Percentiles rank a stretch among this genome's conserved stretches.
Evolutionary conservation across 2,329 filamentous ascomycete species (phyloP).

Genomic region (Pestalotiopsis sp.): DNA sequence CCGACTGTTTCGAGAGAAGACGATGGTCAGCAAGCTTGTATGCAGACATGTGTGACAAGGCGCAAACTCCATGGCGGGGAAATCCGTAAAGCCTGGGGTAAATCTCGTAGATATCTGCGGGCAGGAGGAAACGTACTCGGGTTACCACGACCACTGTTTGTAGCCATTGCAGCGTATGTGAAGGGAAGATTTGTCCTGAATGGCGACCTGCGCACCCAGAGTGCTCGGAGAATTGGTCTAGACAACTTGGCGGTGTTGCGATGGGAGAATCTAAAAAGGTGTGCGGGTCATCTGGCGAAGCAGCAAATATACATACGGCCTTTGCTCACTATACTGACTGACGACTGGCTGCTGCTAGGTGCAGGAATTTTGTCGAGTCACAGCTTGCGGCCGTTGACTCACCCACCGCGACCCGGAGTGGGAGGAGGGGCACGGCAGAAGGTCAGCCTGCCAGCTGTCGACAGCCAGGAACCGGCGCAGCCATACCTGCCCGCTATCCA

Average conservation of each 20-base stretch:
- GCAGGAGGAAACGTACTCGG: slow-evolving; percentile 25
- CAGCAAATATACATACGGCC: background rate
- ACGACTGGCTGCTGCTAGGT: background rate
- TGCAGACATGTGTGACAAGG: background rate
- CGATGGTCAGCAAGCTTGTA: background rate
- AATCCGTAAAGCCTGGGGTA: background rate
- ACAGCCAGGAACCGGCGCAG: too few species aligned
- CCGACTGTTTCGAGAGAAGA: slow-evolving; percentile 27
- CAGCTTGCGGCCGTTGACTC: background rate
- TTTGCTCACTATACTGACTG: background rate
- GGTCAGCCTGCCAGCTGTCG: background rate
- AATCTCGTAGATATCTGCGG: background rate
- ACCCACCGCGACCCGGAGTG: background rate
- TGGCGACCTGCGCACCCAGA: slow-evolving; percentile 59
- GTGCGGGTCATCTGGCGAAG: slow-evolving; percentile 7
- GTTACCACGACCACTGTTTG: slow-evolving; percentile 55
- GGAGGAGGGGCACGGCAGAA: background rate
- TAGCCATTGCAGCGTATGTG: slow-evolving; percentile 58
- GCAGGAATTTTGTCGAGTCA: slow-evolving; percentile 7
- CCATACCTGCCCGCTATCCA: too few species aligned
- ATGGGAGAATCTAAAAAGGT: background rate
- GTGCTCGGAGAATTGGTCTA: slow-evolving; percentile 55
- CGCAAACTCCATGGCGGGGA: background rate
- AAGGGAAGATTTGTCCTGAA: slow-evolving; percentile 44
- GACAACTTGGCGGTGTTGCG: slow-evolving; percentile 43